A percentile compares a stretch with the other conserved stretches of the same genome.
Conservation (phyloP, 352 stramenopile genomes). For the Achlya hypogyna region DNA sequence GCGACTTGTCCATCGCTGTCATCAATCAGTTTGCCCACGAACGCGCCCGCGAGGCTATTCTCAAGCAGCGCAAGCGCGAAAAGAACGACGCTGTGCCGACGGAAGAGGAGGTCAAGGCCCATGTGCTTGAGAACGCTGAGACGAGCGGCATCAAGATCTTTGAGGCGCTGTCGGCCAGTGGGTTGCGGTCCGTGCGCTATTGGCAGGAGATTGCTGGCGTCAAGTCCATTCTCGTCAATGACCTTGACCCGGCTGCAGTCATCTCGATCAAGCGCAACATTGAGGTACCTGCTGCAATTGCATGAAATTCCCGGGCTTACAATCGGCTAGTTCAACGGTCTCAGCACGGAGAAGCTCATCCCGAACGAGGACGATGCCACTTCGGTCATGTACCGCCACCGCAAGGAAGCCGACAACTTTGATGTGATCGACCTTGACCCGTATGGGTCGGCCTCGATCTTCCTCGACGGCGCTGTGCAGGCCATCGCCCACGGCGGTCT, state of each 20-base stretch:
- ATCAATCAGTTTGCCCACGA: slow-evolving; percentile 95
- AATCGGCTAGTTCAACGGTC: slow-evolving; percentile 53
- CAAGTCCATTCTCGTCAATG: slow-evolving; percentile 97
- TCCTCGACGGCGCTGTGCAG: slow-evolving; percentile 97
- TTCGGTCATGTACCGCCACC: slow-evolving; percentile 83
- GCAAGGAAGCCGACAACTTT: slow-evolving; percentile 87
- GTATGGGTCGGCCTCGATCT: slow-evolving; percentile 97
- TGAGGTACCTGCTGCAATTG: slow-evolving; percentile 17
- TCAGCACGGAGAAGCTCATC: slow-evolving; percentile 74
- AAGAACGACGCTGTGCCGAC: slow-evolving; percentile 42
- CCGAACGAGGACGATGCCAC: slow-evolving; percentile 79
- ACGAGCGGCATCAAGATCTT: slow-evolving; percentile 94
- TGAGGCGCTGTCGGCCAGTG: slow-evolving; percentile 96
- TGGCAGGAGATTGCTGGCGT: slow-evolving; percentile 98
- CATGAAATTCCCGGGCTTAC: not conserved
- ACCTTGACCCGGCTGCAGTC: slow-evolving; percentile 95
- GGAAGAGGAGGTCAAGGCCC: slow-evolving; percentile 65
- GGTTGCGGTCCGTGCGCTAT: slow-evolving; percentile 98
- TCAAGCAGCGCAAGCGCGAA: slow-evolving; percentile 61
- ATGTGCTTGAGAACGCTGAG: slow-evolving; percentile 49
- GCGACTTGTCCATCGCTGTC: slow-evolving; percentile 97
- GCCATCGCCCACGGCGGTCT: slow-evolving; percentile 92
- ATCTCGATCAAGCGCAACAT: slow-evolving; percentile 95
- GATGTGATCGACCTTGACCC: slow-evolving; percentile 99
- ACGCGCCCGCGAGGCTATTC: slow-evolving; percentile 50